These are phyloP conservation scores for Ministeria vibrans DNA, from an alignment of 78 protist species.

Conservation along the genomic window DNA sequence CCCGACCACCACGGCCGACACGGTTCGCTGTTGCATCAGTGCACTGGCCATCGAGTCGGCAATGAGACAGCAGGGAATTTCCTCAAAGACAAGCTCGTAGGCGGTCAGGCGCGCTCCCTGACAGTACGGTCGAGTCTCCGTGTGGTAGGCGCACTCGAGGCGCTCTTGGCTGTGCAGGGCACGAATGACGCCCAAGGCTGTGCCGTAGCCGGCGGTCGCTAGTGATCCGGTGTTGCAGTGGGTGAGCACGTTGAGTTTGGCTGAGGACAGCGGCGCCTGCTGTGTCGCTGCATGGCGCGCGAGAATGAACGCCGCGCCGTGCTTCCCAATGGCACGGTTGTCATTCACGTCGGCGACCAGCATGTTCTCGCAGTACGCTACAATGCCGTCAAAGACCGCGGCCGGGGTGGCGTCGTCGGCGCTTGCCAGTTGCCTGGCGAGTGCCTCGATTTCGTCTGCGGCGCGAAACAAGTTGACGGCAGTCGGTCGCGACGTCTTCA, in stretches of 20 bases:
- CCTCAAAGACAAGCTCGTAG: slow-evolving; percentile 40
- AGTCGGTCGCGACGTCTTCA: slow-evolving; percentile 57
- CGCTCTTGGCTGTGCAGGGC: background rate
- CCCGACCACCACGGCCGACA: slow-evolving; percentile 51
- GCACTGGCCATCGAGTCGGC: slow-evolving; percentile 39
- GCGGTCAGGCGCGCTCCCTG: slow-evolving; percentile 66
- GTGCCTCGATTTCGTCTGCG: slow-evolving; percentile 8
- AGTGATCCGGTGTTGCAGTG: slow-evolving; percentile 72
- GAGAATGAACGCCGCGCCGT: slow-evolving; percentile 30
- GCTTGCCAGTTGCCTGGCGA: background rate
- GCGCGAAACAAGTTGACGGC: slow-evolving; percentile 64
- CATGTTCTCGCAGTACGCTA: slow-evolving; percentile 16
- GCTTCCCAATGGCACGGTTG: slow-evolving; percentile 21
- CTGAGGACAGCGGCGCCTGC: background rate
- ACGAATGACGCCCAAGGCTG: slow-evolving; percentile 68
- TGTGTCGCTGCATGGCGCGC: too few species aligned
- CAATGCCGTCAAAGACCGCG: background rate
- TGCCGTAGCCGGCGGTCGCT: slow-evolving; percentile 66
- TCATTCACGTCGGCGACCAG: slow-evolving; percentile 14
- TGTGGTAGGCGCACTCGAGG: slow-evolving; percentile 32
- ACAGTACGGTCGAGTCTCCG: slow-evolving; percentile 65
- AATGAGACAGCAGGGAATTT: slow-evolving; percentile 43
- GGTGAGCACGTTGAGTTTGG: slow-evolving; percentile 26
- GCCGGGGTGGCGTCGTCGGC: background rate
- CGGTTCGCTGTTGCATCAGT: slow-evolving; percentile 3